Percentiles rank a stretch among this genome's conserved stretches.
Conservation (phyloP, 192 early-diverging fungal genomes). For the Entomortierella lignicola region DNA sequence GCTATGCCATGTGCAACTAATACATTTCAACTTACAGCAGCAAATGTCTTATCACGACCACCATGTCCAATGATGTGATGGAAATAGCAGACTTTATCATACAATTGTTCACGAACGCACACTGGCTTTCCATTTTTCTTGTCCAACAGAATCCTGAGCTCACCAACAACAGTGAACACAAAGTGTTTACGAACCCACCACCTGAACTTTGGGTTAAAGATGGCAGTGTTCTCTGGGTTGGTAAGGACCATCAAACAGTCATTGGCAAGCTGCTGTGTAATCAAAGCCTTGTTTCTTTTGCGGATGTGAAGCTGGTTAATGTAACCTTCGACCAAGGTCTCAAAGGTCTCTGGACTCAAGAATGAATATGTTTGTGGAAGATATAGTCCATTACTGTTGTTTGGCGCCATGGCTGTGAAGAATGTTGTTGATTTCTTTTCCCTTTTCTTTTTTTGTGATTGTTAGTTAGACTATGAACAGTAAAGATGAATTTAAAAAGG, state of each 20-base stretch:
- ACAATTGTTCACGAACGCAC: constrained; percentile 45
- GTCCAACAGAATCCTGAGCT: constrained; percentile 50
- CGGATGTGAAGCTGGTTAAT: constrained; percentile 52
- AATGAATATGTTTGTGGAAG: constrained; percentile 49
- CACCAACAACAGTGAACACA: constrained; percentile 47
- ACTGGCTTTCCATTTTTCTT: constrained; percentile 54
- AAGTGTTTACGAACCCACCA: constrained; percentile 56
- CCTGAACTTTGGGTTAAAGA: constrained; percentile 52
- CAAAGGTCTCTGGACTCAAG: constrained; percentile 50
- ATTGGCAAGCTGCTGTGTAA: constrained; percentile 49
- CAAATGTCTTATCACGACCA: constrained; percentile 54
- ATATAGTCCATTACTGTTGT: constrained; percentile 29
- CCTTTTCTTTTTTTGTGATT: no score
- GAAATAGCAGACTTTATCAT: constrained; percentile 53
- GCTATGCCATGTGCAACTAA: no score
- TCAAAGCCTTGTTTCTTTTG: constrained; percentile 52
- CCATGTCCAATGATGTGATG: constrained; percentile 53
- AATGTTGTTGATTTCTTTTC: no score
- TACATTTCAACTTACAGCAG: constrained; percentile 56
- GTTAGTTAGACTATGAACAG: no score
- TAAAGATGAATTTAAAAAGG: background rate
- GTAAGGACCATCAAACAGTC: constrained; percentile 53
- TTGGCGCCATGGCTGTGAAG: constrained; percentile 7
- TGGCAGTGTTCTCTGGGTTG: constrained; percentile 51
- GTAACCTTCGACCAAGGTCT: constrained; percentile 50